Evolutionary conservation across 192 early-diverging fungal genomes (phyloP).

Genomic region (Umbelopsis sp.): DNA sequence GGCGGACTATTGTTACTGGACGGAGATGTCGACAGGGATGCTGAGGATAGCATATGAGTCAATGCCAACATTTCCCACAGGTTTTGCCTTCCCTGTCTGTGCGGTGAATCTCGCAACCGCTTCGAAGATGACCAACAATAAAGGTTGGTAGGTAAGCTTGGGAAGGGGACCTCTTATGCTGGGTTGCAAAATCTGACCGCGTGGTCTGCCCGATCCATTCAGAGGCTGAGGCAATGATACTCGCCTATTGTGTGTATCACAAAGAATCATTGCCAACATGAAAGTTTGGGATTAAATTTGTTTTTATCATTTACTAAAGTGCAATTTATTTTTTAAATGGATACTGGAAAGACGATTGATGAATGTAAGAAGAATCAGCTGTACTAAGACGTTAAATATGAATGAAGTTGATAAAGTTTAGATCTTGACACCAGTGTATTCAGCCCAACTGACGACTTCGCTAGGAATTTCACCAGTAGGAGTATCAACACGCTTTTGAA

Average conservation of each 20-base stretch:
- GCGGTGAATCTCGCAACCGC: too few relatives aligned
- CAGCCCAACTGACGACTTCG: constrained; percentile 70
- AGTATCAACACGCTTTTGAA: constrained; percentile 23
- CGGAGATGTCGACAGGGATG: constrained; percentile 18
- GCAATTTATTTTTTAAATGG: too few relatives aligned
- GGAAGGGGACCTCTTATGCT: too few relatives aligned
- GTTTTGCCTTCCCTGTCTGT: not conserved
- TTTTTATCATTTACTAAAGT: too few relatives aligned
- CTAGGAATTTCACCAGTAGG: constrained; percentile 50
- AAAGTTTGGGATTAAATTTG: not conserved
- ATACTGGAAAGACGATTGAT: too few relatives aligned
- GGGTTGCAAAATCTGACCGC: not conserved
- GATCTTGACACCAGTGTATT: constrained; percentile 64
- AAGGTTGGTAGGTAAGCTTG: too few relatives aligned
- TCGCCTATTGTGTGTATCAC: not conserved
- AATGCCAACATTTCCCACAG: constrained; percentile 6
- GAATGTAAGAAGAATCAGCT: too few relatives aligned
- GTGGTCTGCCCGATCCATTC: not conserved
- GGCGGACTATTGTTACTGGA: constrained; percentile 21
- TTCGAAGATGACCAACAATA: too few relatives aligned
- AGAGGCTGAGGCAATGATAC: not conserved
- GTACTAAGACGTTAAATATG: too few relatives aligned
- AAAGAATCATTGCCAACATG: not conserved
- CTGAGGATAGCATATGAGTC: constrained; percentile 17
- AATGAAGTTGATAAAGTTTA: not conserved